A percentile compares a stretch with the other conserved stretches of the same genome.
Conservation (phyloP, 805 yeast species). For the Candida wancherniae region DNA sequence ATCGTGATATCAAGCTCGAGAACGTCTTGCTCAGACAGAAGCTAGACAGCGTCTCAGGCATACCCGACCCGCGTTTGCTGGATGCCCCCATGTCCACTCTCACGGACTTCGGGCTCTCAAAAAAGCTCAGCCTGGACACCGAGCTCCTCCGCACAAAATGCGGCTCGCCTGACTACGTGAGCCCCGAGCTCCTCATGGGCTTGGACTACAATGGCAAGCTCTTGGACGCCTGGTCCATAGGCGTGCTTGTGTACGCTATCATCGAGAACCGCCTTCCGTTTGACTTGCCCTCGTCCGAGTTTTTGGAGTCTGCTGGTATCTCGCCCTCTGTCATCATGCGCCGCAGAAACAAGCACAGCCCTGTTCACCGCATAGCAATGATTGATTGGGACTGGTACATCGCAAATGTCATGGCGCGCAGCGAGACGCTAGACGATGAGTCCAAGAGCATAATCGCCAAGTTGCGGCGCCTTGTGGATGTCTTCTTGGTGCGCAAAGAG, state of each 20-base stretch:
- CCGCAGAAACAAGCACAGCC: conserved; percentile 43
- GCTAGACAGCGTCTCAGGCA: conserved; percentile 11
- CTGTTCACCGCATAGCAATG: conserved; percentile 87
- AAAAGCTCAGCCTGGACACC: conserved; percentile 53
- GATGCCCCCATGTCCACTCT: conserved; percentile 47
- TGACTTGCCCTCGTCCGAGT: conserved; percentile 65
- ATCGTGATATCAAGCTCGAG: conserved; percentile 89
- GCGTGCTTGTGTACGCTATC: conserved; percentile 81
- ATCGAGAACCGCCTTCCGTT: conserved; percentile 88
- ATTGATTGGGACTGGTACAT: conserved; percentile 87
- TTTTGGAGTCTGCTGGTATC: conserved; percentile 29
- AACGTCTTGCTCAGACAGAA: conserved; percentile 54
- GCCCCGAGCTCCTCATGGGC: conserved; percentile 91
- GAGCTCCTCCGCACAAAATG: conserved; percentile 81
- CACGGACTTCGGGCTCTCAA: conserved; percentile 88
- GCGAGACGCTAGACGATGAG: conserved; percentile 6
- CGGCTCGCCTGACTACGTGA: conserved; percentile 94
- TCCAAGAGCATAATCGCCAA: conserved; percentile 9
- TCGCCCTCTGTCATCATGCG: conserved; percentile 42
- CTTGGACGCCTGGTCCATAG: conserved; percentile 93
- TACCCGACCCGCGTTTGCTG: conserved; percentile 2
- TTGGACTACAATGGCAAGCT: conserved; percentile 85
- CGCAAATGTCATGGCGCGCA: conserved; percentile 13
- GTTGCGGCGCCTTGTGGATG: conserved; percentile 28
- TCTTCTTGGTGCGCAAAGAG: conserved; percentile 35